phyloP scores from a whole-genome alignment of 2,329 filamentous ascomycete genomes.

The Truncatella angustata region DNA sequence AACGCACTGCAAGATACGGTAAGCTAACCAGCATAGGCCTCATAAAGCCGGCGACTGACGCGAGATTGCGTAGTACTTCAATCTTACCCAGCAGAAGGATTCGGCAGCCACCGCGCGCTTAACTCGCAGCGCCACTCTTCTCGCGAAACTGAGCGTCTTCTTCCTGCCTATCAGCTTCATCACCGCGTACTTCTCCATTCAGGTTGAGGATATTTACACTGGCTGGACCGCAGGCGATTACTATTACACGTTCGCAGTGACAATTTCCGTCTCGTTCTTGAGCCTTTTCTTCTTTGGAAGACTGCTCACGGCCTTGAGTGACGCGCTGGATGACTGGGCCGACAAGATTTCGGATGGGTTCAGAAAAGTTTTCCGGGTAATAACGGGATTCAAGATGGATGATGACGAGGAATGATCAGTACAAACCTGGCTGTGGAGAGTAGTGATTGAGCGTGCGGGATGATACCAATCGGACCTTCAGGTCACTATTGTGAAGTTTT shows the following conservation, averaged over 20 bases:
- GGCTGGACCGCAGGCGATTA: constrained; percentile 63
- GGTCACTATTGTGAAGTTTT: too few relatives aligned
- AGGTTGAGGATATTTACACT: constrained; percentile 55
- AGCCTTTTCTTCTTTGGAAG: constrained; percentile 54
- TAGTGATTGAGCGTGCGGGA: too few relatives aligned
- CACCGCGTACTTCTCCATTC: constrained; percentile 71
- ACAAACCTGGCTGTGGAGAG: neutral
- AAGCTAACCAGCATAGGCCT: constrained; percentile 25
- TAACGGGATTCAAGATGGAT: neutral
- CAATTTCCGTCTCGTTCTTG: constrained; percentile 58
- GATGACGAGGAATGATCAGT: neutral
- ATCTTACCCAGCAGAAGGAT: constrained; percentile 73
- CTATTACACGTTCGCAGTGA: constrained; percentile 66
- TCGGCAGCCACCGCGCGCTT: constrained; percentile 69
- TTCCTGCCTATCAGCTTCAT: constrained; percentile 75
- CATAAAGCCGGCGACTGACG: too few relatives aligned
- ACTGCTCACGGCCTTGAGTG: constrained; percentile 44
- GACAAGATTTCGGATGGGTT: constrained; percentile 19
- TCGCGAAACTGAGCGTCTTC: constrained; percentile 73
- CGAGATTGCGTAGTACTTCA: constrained; percentile 72
- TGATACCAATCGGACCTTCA: too few relatives aligned
- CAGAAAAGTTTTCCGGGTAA: neutral
- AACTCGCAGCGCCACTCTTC: constrained; percentile 67
- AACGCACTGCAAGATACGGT: constrained; percentile 68
- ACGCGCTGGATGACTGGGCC: constrained; percentile 38